Percentiles rank a stretch among this genome's conserved stretches.
These are phyloP conservation scores for Lachancea kluyveri DNA, from an alignment of 805 yeast genomes.

Conservation along the genomic window DNA sequence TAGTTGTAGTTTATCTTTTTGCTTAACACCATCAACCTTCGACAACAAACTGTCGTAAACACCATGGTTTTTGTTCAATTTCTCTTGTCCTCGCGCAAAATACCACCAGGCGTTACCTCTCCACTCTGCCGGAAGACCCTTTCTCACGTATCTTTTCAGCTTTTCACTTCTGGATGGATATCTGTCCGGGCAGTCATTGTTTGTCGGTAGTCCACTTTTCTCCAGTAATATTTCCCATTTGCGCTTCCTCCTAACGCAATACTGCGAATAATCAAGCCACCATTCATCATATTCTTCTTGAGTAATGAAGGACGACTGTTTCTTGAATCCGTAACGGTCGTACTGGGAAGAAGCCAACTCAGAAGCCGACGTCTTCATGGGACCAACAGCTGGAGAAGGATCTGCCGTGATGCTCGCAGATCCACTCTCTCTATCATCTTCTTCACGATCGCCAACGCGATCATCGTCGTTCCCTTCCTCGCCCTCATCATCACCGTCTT, in stretches of 20 bases:
- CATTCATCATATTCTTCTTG: slow-evolving; percentile 60
- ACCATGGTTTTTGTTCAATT: slow-evolving; percentile 61
- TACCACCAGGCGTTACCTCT: slow-evolving; percentile 96
- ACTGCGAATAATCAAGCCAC: slow-evolving; percentile 64
- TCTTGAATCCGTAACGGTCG: slow-evolving; percentile 87
- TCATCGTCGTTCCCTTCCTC: slow-evolving; percentile 2
- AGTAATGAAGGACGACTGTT: slow-evolving; percentile 48
- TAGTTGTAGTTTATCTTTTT: slow-evolving; percentile 7
- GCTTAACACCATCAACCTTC: slow-evolving; percentile 5
- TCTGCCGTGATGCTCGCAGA: background rate
- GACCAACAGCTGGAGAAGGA: slow-evolving; percentile 1
- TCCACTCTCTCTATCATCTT: slow-evolving; percentile 3
- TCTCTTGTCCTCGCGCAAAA: slow-evolving; percentile 81
- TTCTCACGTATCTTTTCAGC: slow-evolving; percentile 72
- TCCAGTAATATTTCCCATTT: slow-evolving; percentile 72
- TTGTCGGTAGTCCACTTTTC: slow-evolving; percentile 54
- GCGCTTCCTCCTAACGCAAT: slow-evolving; percentile 55
- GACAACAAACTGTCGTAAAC: slow-evolving; percentile 62
- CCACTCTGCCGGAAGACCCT: slow-evolving; percentile 97
- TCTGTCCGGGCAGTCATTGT: slow-evolving; percentile 48
- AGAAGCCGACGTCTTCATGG: background rate
- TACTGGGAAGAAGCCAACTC: slow-evolving; percentile 23
- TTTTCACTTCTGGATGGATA: slow-evolving; percentile 78
- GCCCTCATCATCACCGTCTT: slow-evolving; percentile 1
- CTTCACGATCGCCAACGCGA: slow-evolving; percentile 5